Evolutionary conservation across 2,329 filamentous ascomycete species (phyloP), one percentile per base, ranked within the genome.

Genomic region (Byssoonygena ceratinophila): DNA sequence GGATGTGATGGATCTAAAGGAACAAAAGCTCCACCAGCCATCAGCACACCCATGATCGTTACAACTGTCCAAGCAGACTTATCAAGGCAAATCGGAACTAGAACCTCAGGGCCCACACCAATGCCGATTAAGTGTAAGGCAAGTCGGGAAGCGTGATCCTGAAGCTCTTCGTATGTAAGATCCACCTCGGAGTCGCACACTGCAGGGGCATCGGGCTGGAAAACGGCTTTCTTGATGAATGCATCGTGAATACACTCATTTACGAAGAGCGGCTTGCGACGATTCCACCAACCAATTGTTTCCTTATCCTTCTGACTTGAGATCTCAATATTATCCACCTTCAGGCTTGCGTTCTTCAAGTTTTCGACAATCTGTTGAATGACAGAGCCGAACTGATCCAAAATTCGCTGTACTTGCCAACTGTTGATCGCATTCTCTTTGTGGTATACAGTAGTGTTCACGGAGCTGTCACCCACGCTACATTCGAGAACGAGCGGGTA

Each of bases 41-140:
- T 94, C 25, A 87, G 66, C 20, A 83, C 76, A 1, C 80, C 88
- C 27, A 94, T 72, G 27, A 94, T 81, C 66, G 1, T 80, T 65
- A 0, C 83, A 88, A 64, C 91, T 91, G 22, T 89, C 79, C 79
- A 94, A 82, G 41, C 84, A 73, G 44, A 94, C 78, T 41, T 59
- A 23, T 60, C 54, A 45, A 60, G 54, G 22, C 54, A 58, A 11
- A 58, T 49, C 9, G 56, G 56, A n/a, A 58, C 56, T 11, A 58
- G 49, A 4, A 44, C 29, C 32, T 57, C 56, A 8, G 56, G 54
- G 6, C 53, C 46, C 44, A 57, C 51, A 23, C 54, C 55, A 16
- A 53, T 29, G 5, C n/a, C 11, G n/a, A 39, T 44, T 8, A 58
- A 32, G 23, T 54, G 37, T 11, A 44, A 37, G 5, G 56, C 56